Evolutionary conservation across 305 asterid species (phyloP).

Genomic region (Fraxinus latifolia): DNA sequence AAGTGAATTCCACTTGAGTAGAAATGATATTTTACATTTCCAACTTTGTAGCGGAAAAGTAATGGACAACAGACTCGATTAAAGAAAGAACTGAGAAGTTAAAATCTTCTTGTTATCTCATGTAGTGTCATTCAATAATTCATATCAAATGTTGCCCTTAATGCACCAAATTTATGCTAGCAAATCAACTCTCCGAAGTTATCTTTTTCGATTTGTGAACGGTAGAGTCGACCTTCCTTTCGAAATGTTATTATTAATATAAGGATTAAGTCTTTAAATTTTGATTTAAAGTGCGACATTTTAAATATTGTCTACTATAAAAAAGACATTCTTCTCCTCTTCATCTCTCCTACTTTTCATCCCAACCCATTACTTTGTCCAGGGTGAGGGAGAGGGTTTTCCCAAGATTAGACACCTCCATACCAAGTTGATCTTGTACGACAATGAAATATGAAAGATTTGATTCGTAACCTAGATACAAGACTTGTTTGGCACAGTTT

Average conservation of each 20-base stretch:
- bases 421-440: background rate
- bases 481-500: background rate
- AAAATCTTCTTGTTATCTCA: background rate
- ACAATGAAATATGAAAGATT: background rate
- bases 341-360: background rate
- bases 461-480: background rate
- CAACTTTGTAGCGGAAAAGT: conserved; percentile 15
- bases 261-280: background rate
- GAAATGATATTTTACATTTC: conserved; percentile 29
- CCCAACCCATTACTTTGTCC: background rate
- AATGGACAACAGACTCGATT: background rate
- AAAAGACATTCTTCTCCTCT: background rate
- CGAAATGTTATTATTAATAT: background rate
- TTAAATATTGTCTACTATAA: background rate
- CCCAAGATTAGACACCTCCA: background rate
- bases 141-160: background rate
- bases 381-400: background rate
- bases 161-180: background rate
- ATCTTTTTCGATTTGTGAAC: background rate
- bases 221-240: background rate
- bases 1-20: conserved; percentile 24
- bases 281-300: background rate
- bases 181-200: background rate
- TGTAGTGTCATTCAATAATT: background rate
- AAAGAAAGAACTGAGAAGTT: background rate